Evolutionary conservation across 2,329 filamentous ascomycete genomes (phyloP).

Genomic region (Cadophora luteo-olivacea): DNA sequence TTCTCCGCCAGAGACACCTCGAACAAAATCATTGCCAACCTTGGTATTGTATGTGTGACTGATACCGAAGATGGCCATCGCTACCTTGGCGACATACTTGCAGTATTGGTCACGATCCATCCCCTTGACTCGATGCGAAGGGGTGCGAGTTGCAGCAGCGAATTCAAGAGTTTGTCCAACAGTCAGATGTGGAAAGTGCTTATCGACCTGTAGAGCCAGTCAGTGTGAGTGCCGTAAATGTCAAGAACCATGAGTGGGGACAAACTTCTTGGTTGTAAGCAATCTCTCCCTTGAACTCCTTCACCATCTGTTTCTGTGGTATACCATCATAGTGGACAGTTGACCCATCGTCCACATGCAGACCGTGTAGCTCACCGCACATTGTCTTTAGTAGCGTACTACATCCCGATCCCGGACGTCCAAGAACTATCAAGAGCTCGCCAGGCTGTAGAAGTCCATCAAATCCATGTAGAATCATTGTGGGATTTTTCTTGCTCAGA

Average conservation of each 20-base stretch:
- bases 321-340: slow-evolving; percentile 66
- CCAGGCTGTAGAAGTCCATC: slow-evolving; percentile 68
- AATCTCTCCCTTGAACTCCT: slow-evolving; percentile 68
- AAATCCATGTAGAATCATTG: slow-evolving; percentile 67
- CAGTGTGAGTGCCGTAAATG: not conserved
- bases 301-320: slow-evolving; percentile 56
- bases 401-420: slow-evolving; percentile 69
- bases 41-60: slow-evolving; percentile 76
- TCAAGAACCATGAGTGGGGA: not conserved
- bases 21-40: slow-evolving; percentile 76
- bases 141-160: slow-evolving; percentile 72
- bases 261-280: slow-evolving; percentile 74
- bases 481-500: slow-evolving; percentile 48
- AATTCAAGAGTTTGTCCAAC: slow-evolving; percentile 80
- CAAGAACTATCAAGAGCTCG: slow-evolving; percentile 73
- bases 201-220: slow-evolving; percentile 53
- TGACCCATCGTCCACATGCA: slow-evolving; percentile 59
- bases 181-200: slow-evolving; percentile 78
- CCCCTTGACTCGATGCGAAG: slow-evolving; percentile 63
- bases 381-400: slow-evolving; percentile 68
- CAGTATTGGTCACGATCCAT: slow-evolving; percentile 62
- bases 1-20: slow-evolving; percentile 73
- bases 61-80: slow-evolving; percentile 75
- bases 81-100: slow-evolving; percentile 54
- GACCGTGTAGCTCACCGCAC: slow-evolving; percentile 62